Conservation (phyloP, 2,329 filamentous ascomycete genomes). For the Rasamsonia emersonii region DNA sequence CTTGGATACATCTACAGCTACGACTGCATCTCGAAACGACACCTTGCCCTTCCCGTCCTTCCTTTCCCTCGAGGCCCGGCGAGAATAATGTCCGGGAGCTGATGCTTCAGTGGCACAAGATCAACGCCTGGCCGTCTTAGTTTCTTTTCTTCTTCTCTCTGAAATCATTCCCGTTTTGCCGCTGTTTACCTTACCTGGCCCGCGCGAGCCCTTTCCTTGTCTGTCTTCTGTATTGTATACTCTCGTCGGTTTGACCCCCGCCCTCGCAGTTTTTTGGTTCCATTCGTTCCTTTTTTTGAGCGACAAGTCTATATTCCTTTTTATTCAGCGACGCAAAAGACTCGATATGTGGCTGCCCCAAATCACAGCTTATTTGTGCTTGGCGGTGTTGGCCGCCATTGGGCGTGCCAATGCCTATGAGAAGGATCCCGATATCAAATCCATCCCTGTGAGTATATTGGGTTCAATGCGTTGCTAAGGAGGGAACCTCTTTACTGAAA, state of each 20-base stretch:
- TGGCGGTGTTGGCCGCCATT: slow-evolving; percentile 24
- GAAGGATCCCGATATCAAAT: slow-evolving; percentile 50
- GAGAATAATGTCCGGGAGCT: slow-evolving; percentile 1
- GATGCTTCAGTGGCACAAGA: slow-evolving; percentile 2
- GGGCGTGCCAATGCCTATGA: slow-evolving; percentile 34
- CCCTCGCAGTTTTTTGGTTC: slow-evolving; percentile 3
- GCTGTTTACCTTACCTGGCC: slow-evolving; percentile 1
- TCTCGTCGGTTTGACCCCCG: too few species aligned
- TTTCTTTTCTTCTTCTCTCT: slow-evolving; percentile 6
- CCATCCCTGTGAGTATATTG: slow-evolving; percentile 50
- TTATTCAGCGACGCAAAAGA: too few species aligned
- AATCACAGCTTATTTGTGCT: slow-evolving; percentile 26
- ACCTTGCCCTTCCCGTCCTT: slow-evolving; percentile 1
- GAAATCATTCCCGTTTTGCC: background rate
- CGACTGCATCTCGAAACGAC: slow-evolving; percentile 2
- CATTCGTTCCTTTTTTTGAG: slow-evolving; percentile 1
- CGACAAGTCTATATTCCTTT: slow-evolving; percentile 3
- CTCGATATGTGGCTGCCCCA: slow-evolving; percentile 28
- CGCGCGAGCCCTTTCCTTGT: too few species aligned
- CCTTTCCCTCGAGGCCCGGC: background rate
- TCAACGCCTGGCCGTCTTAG: slow-evolving; percentile 10
- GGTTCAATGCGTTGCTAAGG: too few species aligned
- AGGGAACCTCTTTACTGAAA: slow-evolving; percentile 1
- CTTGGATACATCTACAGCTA: slow-evolving; percentile 16
- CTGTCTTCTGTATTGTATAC: too few species aligned